Base-by-base conservation (phyloP, 2,329 filamentous ascomycete species). In the Aureobasidium uvarum region DNA sequence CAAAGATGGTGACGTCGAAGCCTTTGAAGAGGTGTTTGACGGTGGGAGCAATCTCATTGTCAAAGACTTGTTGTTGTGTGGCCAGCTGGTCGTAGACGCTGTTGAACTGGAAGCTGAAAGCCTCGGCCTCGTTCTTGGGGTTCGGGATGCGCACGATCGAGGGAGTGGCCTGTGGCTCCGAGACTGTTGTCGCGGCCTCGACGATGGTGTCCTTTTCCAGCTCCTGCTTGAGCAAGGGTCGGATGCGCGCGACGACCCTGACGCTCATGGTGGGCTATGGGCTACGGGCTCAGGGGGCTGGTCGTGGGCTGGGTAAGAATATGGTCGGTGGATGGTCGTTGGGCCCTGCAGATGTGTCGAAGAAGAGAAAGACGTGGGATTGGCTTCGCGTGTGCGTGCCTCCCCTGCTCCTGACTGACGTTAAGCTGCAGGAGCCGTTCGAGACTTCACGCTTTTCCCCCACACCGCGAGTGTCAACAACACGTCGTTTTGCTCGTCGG, bases 71-170 rank as follows among this genome's bases (percentile, higher is more conserved):
- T 77, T 96, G 91, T 76, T 99, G 94, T 10, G 90, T 86, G 18
- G 90, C 89, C 41, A 84, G 77, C 71, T 89, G 86, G 73, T 91
- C 91, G 77, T 96, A 98, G 64, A 98, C 94, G 70, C 90, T 86
- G 81, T 95, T 96, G 83, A 98, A 98, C 62, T 93, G 86, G 76
- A 98, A 99, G 63, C 90, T 92, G 78, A 93, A 98, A 73, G 93
- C 90, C 78, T 98, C 94, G 25, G 85, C 82, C 69, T 91, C 90
- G 73, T 97, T 97, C 81, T 95, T 96, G 0, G 94, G 93, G 74
- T 92, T 97, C 3, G 94, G 94, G 72, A 98, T 96, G 76, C 90
- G 89, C 73, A 98, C 87, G 36, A 96, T 80, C 31, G 84, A 86
- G 23, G 86, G 83, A 69, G 83, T 84, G 70, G 72, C 72, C 52